Evolutionary conservation across 306 rosid species (phyloP), one percentile per base, ranked within the genome.

Genomic region (Dalbergia cochinchinensis): DNA sequence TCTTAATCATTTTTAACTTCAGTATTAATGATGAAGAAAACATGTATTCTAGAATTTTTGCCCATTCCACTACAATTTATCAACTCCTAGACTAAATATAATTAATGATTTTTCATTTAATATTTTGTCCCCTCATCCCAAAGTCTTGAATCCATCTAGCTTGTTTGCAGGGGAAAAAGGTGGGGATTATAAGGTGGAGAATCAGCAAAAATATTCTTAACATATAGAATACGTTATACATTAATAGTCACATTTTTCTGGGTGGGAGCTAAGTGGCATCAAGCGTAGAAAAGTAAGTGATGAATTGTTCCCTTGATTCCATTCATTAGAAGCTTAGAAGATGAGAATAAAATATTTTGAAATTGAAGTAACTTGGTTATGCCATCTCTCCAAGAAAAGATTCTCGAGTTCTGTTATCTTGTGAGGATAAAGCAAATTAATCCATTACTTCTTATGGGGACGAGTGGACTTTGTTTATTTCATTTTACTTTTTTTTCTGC

Each of bases 281-380:
- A 55, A 69, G 80, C 66, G 34, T 35, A 59, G 11, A 20, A 76
- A 82, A 66, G 84, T 65, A 58, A 80, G 68, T 71, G 73, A 73
- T 69, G 79, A 65, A 82, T 76, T 87, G 93, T 86, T 88, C 86
- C 93, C 89, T 85, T 89, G 89, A 91, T 87, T 81, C 92, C 93
- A 79, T 77, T 83, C 82, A 71, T 73, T 50, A 74, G 79, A 78
- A 84, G 88, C 86, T 83, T 59, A 50, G 33, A 70, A 74, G 80
- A 86, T 83, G 60, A 82, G 86, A 80, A 89, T 82, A 86, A 48
- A 51, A 78, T 55, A 31, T 50, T 62, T 67, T 71, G 44, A 82
- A 86, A 72, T 69, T 83, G 31, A 47, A 74, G 78, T 80, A 80
- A 83, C 73, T 58, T 69, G 78, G 42, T 73, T 78, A 41, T 54